Evolutionary conservation across 371 early-diverging fungal genomes (phyloP).

Genomic region (Paraphysoderma sedebokerense): DNA sequence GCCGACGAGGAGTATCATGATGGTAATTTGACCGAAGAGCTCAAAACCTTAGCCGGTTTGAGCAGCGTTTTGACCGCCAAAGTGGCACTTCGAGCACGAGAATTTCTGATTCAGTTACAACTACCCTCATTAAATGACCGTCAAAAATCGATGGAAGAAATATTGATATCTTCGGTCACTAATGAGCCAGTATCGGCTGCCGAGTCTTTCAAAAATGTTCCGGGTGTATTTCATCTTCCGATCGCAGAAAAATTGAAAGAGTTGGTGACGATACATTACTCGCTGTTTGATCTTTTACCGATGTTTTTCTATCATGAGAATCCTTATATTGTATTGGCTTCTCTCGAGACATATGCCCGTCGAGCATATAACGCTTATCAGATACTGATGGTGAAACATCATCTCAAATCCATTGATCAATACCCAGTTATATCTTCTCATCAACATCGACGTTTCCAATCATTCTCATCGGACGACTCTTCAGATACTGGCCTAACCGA

Average conservation of each 20-base stretch:
- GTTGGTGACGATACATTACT: constrained; percentile 80
- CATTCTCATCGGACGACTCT: too few relatives aligned
- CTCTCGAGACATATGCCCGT: constrained; percentile 88
- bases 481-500: neutral
- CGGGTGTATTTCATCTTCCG: too few relatives aligned
- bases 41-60: constrained; percentile 69
- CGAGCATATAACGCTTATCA: constrained; percentile 93
- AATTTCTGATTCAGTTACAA: constrained; percentile 79
- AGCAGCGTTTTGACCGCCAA: constrained; percentile 58
- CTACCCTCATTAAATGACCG: constrained; percentile 86
- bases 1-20: too few relatives aligned
- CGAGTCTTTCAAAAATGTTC: constrained; percentile 12
- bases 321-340: constrained; percentile 58
- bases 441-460: too few relatives aligned
- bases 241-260: constrained; percentile 70
- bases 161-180: constrained; percentile 58
- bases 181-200: constrained; percentile 47
- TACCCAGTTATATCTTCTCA: too few relatives aligned
- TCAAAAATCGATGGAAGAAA: constrained; percentile 59
- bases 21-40: too few relatives aligned
- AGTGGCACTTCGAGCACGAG: constrained; percentile 84
- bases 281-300: constrained; percentile 88
- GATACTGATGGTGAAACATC: constrained; percentile 20
- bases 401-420: constrained; percentile 5
- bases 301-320: constrained; percentile 79